Evolutionary conservation across 495 filamentous ascomycete genomes (phyloP).

Genomic region (Gamarada debralockiae): DNA sequence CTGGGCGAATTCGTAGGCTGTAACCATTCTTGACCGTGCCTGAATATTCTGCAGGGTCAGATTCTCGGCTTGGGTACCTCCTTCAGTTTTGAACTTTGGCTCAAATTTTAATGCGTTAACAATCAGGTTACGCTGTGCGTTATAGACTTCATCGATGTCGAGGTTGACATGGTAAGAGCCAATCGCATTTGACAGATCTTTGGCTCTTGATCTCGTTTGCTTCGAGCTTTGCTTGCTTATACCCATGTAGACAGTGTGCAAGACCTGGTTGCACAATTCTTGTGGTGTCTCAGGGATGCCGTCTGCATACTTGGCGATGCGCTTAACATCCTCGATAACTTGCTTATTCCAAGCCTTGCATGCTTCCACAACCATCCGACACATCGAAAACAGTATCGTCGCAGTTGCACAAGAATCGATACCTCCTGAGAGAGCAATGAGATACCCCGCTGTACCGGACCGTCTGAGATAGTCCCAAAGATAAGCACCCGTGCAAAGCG

Average conservation of each 20-base stretch:
- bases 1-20: conserved; percentile 71
- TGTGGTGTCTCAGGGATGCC: conserved; percentile 47
- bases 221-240: conserved; percentile 63
- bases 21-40: not conserved
- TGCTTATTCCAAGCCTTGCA: not conserved
- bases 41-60: conserved; percentile 66
- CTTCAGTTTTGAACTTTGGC: conserved; percentile 66
- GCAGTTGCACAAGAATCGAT: conserved; percentile 64
- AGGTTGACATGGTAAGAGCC: conserved; percentile 69
- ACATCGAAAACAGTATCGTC: conserved; percentile 75
- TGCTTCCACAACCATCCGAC: conserved; percentile 65
- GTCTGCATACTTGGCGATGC: not conserved
- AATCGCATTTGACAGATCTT: conserved; percentile 62
- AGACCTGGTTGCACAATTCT: conserved; percentile 59
- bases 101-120: conserved; percentile 47
- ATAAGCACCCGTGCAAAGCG: conserved; percentile 66
- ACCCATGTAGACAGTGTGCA: conserved; percentile 81
- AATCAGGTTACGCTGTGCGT: conserved; percentile 51
- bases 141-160: conserved; percentile 64
- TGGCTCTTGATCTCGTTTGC: conserved; percentile 71
- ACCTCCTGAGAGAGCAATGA: conserved; percentile 59
- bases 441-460: conserved; percentile 22
- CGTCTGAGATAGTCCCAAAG: conserved; percentile 84
- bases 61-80: conserved; percentile 52
- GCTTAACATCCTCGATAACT: not conserved